phyloP scores from a whole-genome alignment of 2,329 filamentous ascomycete species.

The Fusarium anthophilum region DNA sequence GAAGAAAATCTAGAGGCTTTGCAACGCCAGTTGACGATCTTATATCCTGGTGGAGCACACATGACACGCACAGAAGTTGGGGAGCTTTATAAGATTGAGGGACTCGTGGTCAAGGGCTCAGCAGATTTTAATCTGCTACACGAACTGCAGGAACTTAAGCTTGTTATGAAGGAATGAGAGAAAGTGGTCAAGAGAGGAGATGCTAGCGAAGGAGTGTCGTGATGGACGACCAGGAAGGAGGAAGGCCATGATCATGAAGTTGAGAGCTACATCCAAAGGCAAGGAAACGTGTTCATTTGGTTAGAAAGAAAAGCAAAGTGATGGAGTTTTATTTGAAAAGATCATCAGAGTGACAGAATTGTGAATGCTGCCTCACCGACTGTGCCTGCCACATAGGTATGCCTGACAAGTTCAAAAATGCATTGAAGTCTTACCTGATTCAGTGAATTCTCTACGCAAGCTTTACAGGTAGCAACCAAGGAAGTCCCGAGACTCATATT shows the following conservation, averaged over 20 bases:
- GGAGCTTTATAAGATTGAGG: neutral
- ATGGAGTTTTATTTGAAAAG: fast-evolving
- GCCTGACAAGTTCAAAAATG: fast-evolving
- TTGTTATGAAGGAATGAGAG: neutral
- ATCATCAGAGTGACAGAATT: neutral
- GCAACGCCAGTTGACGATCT: neutral
- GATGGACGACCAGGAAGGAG: neutral
- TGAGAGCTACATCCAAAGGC: fast-evolving
- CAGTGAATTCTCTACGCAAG: neutral
- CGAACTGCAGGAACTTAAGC: neutral
- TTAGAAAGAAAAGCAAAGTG: fast-evolving
- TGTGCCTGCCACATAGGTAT: fast-evolving
- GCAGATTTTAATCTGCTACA: neutral
- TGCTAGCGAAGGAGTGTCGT: fast-evolving
- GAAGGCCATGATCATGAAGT: neutral
- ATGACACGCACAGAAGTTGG: neutral
- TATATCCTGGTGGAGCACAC: neutral
- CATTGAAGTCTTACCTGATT: fast-evolving
- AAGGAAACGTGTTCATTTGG: fast-evolving
- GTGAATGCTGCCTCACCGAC: neutral
- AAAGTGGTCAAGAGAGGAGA: too few relatives aligned
- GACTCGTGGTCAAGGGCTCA: neutral
- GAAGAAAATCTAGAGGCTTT: neutral
- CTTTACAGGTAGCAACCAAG: neutral
- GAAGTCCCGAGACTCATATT: fast-evolving